Evolutionary conservation across 2,329 filamentous ascomycete genomes (phyloP).

Genomic region (Colletotrichum lupini): DNA sequence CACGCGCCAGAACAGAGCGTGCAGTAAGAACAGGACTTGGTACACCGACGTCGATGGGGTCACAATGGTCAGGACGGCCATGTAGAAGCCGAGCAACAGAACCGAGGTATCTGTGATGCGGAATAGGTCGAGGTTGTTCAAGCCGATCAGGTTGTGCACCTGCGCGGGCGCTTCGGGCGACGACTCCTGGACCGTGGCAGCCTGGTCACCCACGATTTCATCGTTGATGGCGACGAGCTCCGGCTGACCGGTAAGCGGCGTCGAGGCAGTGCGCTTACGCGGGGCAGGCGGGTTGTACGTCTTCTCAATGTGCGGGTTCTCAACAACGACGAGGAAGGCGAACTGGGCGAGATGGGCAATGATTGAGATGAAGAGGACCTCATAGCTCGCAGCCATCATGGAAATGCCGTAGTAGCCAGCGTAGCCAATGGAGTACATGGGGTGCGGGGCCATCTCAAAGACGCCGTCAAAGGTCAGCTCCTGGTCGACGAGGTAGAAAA

Average conservation of each 20-base stretch:
- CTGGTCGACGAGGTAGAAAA: slow-evolving; percentile 98
- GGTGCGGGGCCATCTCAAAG: slow-evolving; percentile 98
- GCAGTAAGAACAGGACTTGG: slow-evolving; percentile 82
- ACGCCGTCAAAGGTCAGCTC: slow-evolving; percentile 98
- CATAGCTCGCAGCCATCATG: slow-evolving; percentile 97
- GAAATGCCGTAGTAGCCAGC: slow-evolving; percentile 98
- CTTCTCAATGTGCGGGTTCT: slow-evolving; percentile 98
- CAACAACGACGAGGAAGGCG: slow-evolving; percentile 88
- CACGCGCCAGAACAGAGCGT: slow-evolving; percentile 84
- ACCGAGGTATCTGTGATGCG: slow-evolving; percentile 86
- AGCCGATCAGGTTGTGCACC: slow-evolving; percentile 85
- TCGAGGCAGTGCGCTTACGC: slow-evolving; percentile 62
- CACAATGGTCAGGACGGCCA: slow-evolving; percentile 77
- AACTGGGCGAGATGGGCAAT: slow-evolving; percentile 95
- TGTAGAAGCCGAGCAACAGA: slow-evolving; percentile 79
- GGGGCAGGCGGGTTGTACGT: slow-evolving; percentile 93
- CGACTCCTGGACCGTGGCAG: slow-evolving; percentile 44
- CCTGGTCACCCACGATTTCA: slow-evolving; percentile 35
- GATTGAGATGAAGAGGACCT: slow-evolving; percentile 96
- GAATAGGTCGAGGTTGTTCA: slow-evolving; percentile 88
- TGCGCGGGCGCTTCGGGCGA: slow-evolving; percentile 72
- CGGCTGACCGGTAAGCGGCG: slow-evolving; percentile 41
- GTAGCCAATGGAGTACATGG: slow-evolving; percentile 99
- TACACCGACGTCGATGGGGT: slow-evolving; percentile 82
- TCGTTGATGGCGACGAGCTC: slow-evolving; percentile 32